Conservation (phyloP, 345 rosid species). For the Dovyalis caffra region DNA sequence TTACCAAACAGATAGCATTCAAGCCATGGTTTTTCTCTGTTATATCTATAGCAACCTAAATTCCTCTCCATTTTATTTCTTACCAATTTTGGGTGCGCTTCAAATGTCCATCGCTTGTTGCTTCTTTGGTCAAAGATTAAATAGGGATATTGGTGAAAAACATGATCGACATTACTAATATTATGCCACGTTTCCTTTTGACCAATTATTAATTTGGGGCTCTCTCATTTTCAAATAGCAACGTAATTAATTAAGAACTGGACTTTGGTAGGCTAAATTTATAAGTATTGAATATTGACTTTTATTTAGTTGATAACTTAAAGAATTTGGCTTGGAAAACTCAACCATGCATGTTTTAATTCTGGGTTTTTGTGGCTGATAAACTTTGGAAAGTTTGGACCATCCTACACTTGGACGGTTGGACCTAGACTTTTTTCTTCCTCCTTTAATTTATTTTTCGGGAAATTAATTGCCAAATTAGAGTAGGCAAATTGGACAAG, state of each 20-base stretch:
- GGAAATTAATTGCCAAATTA: neutral
- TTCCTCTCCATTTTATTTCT: neutral
- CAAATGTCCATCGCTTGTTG: neutral
- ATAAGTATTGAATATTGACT: slow-evolving; percentile 11
- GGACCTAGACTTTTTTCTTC: neutral
- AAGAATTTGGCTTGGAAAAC: neutral
- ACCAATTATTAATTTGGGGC: neutral
- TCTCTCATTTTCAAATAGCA: neutral
- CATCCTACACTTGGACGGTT: too few relatives aligned
- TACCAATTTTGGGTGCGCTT: neutral
- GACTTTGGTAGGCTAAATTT: neutral
- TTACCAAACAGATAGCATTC: neutral
- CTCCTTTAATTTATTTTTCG: neutral
- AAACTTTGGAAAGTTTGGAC: too few relatives aligned
- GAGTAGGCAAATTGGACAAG: neutral
- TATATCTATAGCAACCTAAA: neutral
- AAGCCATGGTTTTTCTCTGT: neutral
- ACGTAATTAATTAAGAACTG: neutral
- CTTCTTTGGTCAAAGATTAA: neutral
- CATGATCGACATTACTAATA: neutral
- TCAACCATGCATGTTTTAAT: neutral
- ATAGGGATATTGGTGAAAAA: too few relatives aligned
- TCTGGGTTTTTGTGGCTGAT: neutral
- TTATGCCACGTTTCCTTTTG: neutral
- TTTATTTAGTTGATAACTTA: neutral